phyloP scores from a whole-genome alignment of 1,284 basidiomycete species.

The Marasmius tenuissimus region DNA sequence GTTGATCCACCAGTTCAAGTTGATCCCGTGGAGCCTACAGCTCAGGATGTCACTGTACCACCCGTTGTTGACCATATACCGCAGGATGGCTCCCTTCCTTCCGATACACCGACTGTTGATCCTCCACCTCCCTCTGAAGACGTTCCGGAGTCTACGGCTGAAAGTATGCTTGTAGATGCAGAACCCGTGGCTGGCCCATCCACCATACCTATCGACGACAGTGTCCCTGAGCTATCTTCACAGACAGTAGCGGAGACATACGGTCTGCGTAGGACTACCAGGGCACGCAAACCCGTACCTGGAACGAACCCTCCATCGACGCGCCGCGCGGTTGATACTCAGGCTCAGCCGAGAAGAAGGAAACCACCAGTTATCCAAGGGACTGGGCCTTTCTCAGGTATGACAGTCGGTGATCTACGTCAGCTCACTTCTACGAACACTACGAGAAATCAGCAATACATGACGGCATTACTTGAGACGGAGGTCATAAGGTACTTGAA shows the following conservation, averaged over 20 bases:
- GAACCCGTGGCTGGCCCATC: neutral
- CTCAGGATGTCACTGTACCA: too few relatives aligned
- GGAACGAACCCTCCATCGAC: neutral
- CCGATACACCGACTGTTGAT: neutral
- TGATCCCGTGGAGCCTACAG: too few relatives aligned
- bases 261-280: constrained; percentile 48
- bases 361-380: constrained; percentile 32
- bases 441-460: constrained; percentile 63
- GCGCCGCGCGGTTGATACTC: neutral
- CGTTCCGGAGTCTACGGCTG: neutral
- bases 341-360: constrained; percentile 5
- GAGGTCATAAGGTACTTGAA: constrained; percentile 49
- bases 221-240: neutral
- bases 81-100: neutral
- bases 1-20: neutral
- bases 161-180: neutral
- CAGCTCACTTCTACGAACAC: constrained; percentile 72
- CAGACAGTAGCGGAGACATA: constrained; percentile 11
- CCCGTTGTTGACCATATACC: too few relatives aligned
- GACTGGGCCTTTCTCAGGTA: constrained; percentile 51
- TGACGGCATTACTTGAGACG: constrained; percentile 56
- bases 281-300: constrained; percentile 47
- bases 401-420: constrained; percentile 66
- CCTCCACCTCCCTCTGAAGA: neutral
- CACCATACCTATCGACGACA: neutral